Base-by-base conservation (phyloP, 2,329 filamentous ascomycete species). In the Rachicladosporium sp. region DNA sequence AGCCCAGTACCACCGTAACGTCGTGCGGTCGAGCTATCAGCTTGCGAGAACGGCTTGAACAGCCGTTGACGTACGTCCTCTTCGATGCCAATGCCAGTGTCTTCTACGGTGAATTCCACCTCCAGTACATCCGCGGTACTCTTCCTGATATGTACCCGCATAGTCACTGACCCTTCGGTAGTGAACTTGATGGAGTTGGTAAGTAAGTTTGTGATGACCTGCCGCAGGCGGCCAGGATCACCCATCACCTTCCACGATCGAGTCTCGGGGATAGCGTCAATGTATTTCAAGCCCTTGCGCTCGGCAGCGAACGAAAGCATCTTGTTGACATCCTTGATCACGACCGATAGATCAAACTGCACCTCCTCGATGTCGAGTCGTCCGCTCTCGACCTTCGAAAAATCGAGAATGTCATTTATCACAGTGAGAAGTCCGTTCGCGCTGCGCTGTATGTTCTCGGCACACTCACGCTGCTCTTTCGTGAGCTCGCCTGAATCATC, bases 381-480 rank as follows among this genome's bases (percentile, higher is more conserved):
- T 3, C 83, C 82, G 6, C 80, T 84, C 55, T 88, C 83, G 2
- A 86, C 79, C 58, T 93, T 93, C 3, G 84, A 91, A 56, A 93
- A 88, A 59, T 93, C 86, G 2, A 93, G 66, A 40, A 93, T 93
- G 52, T 93, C 86, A 53, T 93, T 93, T 60, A 93, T 93, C 31
- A 93, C 81, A 0, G 84, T 89, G 12, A 93, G 67, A 2, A 93
- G 64, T 2, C 82, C 85, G 46, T 89, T 87, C 0, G 81, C 83
- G 4, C 82, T 88, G 37, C 80, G 72, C 51, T 84, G 78, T 5
- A 89, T 84, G 45, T 85, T 86, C 48, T 85, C 80, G 2, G 82
- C 78, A 45, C 77, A 83, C 41, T 87, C 81, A 42, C 72, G 69
- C 51, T 86, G 80, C 49, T 87, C 82, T n/a, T 72, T 67, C 38